Evolutionary conservation across 2,329 filamentous ascomycete genomes (phyloP), one percentile per base, ranked within the genome.

Genomic region (Cephalotrichum gorgonifer): DNA sequence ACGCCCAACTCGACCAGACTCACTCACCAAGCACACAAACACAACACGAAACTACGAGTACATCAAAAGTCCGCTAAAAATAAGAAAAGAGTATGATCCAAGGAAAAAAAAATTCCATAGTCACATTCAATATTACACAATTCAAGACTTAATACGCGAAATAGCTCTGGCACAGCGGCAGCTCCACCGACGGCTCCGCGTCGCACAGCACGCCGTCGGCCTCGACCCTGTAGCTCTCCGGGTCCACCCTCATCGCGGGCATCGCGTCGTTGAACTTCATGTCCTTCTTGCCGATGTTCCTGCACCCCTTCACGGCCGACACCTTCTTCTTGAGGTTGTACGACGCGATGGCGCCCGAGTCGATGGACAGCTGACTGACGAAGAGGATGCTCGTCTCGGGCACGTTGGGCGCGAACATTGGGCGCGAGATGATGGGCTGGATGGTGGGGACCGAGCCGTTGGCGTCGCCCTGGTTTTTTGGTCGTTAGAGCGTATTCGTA

Each of bases 201-300:
- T 71, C 75, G 61, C 86, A 90, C 31, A 82, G 70, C 64, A 78
- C 66, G 0, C 87, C 89, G 66, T 95, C 88, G 2, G 90, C 90
- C 69, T 91, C 83, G 25, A 96, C 90, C 15, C 73, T 78, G 69
- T 96, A 97, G 59, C 78, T 83, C 74, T 97, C 91, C 5, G 91
- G 86, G 64, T 97, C 90, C 52, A 97, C 90, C 58, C 73, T 81
- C 87, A 97, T 96, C 68, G 75, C 80, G 14, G 91, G 91, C 79
- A 81, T 88, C 49, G 68, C 67, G 60, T 88, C 81, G 64, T 96
- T 96, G 65, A 81, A 90, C 61, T 88, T 89, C 89, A 96, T 95
- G 65, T 96, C 86, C 57, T 68, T 74, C 75, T 96, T 96, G 41
- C 83, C 74, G 42, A 95, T 76, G 28, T 65, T 76, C 51, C 90